Evolutionary conservation across 768 basidiomycete genomes (phyloP).

Genomic region (Clavulina sp.): DNA sequence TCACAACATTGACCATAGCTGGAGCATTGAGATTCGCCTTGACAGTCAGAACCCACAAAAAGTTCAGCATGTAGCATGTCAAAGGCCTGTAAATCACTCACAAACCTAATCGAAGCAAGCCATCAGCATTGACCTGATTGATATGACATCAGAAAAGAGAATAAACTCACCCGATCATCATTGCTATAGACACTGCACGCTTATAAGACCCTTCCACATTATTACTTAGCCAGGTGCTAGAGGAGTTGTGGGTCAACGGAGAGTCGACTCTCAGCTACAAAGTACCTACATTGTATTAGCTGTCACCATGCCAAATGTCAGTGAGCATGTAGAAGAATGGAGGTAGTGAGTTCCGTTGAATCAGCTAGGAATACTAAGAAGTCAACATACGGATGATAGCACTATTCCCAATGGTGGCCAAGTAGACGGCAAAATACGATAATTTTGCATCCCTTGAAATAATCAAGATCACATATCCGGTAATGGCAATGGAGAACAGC

Average conservation of each 20-base stretch:
- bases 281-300: not conserved
- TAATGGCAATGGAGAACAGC: slow-evolving; percentile 24
- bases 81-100: not conserved
- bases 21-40: not conserved
- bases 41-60: slow-evolving; percentile 20
- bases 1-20: not conserved
- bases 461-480: not conserved
- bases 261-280: too few species aligned
- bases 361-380: too few species aligned
- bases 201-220: slow-evolving; percentile 65
- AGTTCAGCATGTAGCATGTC: slow-evolving; percentile 19
- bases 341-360: too few species aligned
- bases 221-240: slow-evolving; percentile 56
- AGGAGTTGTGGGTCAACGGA: not conserved
- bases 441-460: not conserved
- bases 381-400: slow-evolving; percentile 43
- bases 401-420: slow-evolving; percentile 63
- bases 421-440: slow-evolving; percentile 34
- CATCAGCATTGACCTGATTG: too few species aligned
- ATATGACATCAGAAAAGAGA: too few species aligned
- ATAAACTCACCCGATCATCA: slow-evolving; percentile 29
- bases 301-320: not conserved
- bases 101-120: too few species aligned
- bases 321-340: not conserved
- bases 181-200: slow-evolving; percentile 49